Evolutionary conservation across 345 rosid species (phyloP).

Genomic region (Raphanus raphanistrum): DNA sequence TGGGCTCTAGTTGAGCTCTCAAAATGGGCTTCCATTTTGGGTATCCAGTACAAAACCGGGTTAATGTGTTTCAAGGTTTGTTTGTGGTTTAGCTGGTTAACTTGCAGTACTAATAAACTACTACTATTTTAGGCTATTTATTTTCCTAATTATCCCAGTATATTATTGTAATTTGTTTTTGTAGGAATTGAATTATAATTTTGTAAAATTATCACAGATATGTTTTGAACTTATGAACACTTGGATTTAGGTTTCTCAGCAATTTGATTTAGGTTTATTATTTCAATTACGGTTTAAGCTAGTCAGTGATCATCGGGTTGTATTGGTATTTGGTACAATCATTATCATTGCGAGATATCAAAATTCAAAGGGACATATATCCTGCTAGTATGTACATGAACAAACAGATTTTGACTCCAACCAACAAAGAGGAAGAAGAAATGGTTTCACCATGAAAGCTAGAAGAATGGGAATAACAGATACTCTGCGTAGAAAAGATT

Average conservation of each 20-base stretch:
- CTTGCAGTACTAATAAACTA: no score
- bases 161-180: neutral
- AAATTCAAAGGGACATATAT: constrained; percentile 8
- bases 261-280: no score
- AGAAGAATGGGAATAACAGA: constrained; percentile 76
- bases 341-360: constrained; percentile 20
- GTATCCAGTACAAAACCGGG: constrained; percentile 8
- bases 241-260: neutral
- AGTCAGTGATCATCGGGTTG: neutral
- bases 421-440: constrained; percentile 8
- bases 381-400: constrained; percentile 24
- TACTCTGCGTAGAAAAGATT: constrained; percentile 92
- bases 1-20: constrained; percentile 15
- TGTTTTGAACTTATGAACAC: neutral
- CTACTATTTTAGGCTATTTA: no score
- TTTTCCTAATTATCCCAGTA: neutral
- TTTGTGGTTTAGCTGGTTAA: constrained; percentile 3
- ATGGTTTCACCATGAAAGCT: constrained; percentile 16
- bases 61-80: neutral
- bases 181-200: neutral
- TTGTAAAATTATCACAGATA: neutral
- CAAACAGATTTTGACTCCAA: constrained; percentile 24
- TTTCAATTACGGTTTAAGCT: neutral
- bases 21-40: constrained; percentile 22
- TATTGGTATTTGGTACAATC: constrained; percentile 6